Conservation (phyloP, 768 basidiomycete genomes). For the Russula sp. region DNA sequence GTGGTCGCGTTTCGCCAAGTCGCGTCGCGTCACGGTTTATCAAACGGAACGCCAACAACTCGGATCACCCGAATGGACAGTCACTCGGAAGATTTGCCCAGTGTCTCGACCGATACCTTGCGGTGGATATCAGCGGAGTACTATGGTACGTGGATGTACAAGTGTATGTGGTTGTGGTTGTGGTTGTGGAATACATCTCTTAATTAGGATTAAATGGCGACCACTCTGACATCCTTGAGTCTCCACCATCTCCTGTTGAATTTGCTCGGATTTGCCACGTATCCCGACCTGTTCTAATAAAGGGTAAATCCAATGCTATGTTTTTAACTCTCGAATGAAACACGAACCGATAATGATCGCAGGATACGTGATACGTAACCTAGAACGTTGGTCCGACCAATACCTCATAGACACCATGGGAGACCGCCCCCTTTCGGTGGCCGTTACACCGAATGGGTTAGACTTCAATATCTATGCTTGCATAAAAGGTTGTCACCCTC, state of each 20-base stretch:
- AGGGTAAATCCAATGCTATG: conserved; percentile 43
- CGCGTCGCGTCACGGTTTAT: conserved; percentile 9
- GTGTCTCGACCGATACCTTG: conserved; percentile 25
- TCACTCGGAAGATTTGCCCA: conserved; percentile 10
- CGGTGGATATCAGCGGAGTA: conserved; percentile 44
- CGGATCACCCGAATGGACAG: not conserved
- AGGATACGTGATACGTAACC: conserved; percentile 52
- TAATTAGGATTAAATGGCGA: conserved; percentile 59
- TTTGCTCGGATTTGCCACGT: conserved; percentile 66
- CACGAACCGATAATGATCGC: conserved; percentile 14
- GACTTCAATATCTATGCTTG: conserved; percentile 24
- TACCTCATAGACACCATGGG: conserved; percentile 60
- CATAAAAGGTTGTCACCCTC: conserved; percentile 9
- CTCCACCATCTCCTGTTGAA: conserved; percentile 62
- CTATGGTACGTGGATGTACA: conserved; percentile 32
- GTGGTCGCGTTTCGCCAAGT: not conserved
- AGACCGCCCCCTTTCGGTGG: conserved; percentile 58
- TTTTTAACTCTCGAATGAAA: conserved; percentile 3
- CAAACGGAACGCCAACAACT: conserved; percentile 1
- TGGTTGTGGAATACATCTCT: no score
- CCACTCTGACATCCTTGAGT: conserved; percentile 47
- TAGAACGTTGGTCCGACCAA: conserved; percentile 60
- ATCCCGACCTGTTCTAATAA: conserved; percentile 70
- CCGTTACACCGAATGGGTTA: conserved; percentile 83
- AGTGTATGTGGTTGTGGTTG: not conserved